phyloP scores from a whole-genome alignment of 768 basidiomycete species.

The Boletus reticulatus region DNA sequence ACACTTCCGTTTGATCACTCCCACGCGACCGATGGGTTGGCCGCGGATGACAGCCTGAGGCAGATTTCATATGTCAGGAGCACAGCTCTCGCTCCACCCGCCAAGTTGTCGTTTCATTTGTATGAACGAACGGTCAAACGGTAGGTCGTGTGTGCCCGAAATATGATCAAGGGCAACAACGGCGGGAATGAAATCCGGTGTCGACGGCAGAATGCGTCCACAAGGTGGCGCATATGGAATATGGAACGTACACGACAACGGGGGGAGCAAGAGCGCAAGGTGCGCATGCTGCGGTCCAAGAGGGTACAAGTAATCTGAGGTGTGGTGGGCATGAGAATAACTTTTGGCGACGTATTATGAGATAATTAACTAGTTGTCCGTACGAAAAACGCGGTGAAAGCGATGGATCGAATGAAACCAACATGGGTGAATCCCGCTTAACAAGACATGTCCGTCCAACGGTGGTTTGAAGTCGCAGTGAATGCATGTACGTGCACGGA shows the following conservation, averaged over 20 bases:
- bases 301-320: conserved; percentile 3
- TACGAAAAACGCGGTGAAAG: background rate
- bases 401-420: background rate
- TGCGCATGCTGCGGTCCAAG: conserved; percentile 7
- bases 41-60: background rate
- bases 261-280: background rate
- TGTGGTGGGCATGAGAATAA: background rate
- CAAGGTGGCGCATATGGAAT: background rate
- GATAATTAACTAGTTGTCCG: conserved; percentile 17
- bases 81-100: background rate
- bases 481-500: background rate
- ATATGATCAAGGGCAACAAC: background rate
- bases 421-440: background rate
- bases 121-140: background rate
- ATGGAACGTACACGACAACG: background rate
- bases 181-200: conserved; percentile 20
- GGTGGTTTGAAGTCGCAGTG: background rate
- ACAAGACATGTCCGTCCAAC: conserved; percentile 14
- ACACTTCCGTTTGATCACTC: background rate
- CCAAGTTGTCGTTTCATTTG: background rate
- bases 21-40: background rate
- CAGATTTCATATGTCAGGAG: no score
- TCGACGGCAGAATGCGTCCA: background rate
- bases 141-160: background rate
- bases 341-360: conserved; percentile 4